These are phyloP conservation scores for Boletellus ananas DNA, from an alignment of 768 basidiomycete species.

Conservation along the genomic window DNA sequence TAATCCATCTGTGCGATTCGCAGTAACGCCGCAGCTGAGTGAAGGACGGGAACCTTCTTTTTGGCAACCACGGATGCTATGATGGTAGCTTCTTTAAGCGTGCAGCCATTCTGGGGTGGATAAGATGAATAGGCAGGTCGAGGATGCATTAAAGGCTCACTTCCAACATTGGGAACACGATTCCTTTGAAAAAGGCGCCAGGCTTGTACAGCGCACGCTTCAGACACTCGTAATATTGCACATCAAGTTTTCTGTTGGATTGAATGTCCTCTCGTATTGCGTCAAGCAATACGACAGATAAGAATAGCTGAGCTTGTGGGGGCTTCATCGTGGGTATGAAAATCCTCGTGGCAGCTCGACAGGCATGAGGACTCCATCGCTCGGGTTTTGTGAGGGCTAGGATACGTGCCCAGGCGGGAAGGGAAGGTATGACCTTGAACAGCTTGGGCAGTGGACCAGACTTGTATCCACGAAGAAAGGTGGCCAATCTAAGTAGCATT, in stretches of 20 bases:
- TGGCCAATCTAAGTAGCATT: constrained; percentile 62
- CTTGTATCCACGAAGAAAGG: constrained; percentile 82
- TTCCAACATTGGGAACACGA: constrained; percentile 92
- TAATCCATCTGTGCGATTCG: constrained; percentile 97
- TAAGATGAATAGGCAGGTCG: constrained; percentile 28
- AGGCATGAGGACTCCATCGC: constrained; percentile 94
- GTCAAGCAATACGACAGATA: constrained; percentile 88
- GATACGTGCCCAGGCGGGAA: constrained; percentile 94
- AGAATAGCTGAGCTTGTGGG: constrained; percentile 85
- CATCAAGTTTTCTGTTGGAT: constrained; percentile 82
- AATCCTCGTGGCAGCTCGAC: constrained; percentile 88
- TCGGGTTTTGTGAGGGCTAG: constrained; percentile 90
- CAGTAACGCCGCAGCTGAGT: constrained; percentile 91
- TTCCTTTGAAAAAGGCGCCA: constrained; percentile 96
- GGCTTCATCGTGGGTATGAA: constrained; percentile 98
- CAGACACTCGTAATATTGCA: constrained; percentile 91
- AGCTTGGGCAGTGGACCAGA: constrained; percentile 94
- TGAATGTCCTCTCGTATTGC: constrained; percentile 86
- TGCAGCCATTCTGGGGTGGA: constrained; percentile 63
- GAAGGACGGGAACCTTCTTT: constrained; percentile 92
- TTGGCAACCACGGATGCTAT: constrained; percentile 87
- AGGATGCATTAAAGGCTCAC: constrained; percentile 42
- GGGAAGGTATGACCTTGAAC: constrained; percentile 96
- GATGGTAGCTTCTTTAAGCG: constrained; percentile 92
- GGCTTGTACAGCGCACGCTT: constrained; percentile 94